Evolutionary conservation across 2,329 filamentous ascomycete species (phyloP), one percentile per base, ranked within the genome.

Genomic region (Penicillium sp.): DNA sequence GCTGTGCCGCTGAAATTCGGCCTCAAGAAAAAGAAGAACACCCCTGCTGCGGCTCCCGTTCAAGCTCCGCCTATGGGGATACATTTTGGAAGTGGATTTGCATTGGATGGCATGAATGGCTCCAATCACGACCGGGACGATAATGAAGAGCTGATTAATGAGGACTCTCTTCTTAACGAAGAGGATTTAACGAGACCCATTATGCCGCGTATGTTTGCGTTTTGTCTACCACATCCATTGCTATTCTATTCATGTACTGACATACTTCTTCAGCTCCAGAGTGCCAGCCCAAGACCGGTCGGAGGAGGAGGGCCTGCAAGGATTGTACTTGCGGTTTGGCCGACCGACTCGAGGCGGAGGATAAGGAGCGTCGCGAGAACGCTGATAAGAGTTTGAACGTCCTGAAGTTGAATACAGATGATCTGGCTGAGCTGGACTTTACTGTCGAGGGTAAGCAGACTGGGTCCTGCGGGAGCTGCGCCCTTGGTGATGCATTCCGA

Each of bases 311-410:
- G 59, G 92, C 94, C 55, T 99, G 94, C 82, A 97, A 99, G 77
- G 94, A 99, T 79, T 99, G 94, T 80, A 93, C 90, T 8, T 99
- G 94, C 71, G 94, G 94, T 49, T 85, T 99, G 25, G 91, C 92
- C 23, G 85, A 94, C 72, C 86, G 88, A 58, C 77, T 97, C 49
- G 89, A 91, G 66, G 88, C 87, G n/a, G 91, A 97, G 78, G 94
- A 97, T 74, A 81, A 80, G 42, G 82, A 81, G 7, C 86, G 85
- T 67, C 83, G 90, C 54, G 77, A 78, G 7, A 77, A 81, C 22
- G 89, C 89, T 29, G 88, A 91, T 67, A 77, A 79, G 45, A 77
- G 77, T 2, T 67, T 81, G 25, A 75, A 76, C 14, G 73, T 78
- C 41, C 81, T 90, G 46, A 84, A 86, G 68, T 81, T 96, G 49